Base-by-base conservation (phyloP, 164 flowering plant genomes). In the Magnolia officinalis region DNA sequence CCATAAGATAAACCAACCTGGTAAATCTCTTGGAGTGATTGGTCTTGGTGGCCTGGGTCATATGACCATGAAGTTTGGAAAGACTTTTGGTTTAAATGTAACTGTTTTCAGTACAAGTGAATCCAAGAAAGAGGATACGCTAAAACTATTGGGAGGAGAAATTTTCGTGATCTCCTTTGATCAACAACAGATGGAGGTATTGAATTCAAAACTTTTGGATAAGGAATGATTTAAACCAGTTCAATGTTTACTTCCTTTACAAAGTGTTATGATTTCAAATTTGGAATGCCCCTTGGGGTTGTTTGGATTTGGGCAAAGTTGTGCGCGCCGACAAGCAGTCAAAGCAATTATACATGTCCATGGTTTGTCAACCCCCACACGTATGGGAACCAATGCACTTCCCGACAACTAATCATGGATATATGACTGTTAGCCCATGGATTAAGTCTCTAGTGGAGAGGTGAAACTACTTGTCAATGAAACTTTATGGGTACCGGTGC, bases 1-100 rank as follows among this genome's bases (percentile, higher is more conserved):
- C 80, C 91, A 90, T 71, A 83, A 89, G 71, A 92, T 92, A 92
- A 88, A 92, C 78, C 95, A 90, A 78, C 90, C 94, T 59, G 95
- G 97, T 70, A 92, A 89, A 81, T 87, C 90, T 77, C 87, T 92
- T 0, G 97, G 92, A 49, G 95, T 92, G 74, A 78, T 92, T 73
- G 96, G 96, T 37, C 88, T 90, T 5, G 96, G 96, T 78, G 96
- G 96, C 61, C 90, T 92, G 31, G 96, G 94, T 72, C 96, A 92
- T 83, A 82, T 92, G 89, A 94, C 96, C 31, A 92, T 89, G 73
- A 87, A 89, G 76, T 90, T 90, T 71, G 96, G 96, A 6, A 92
- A 92, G 85, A 92, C 92, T 74, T 92, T 90, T 75, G 92, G 96
- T 72, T 76, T 92, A 65, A 79, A 81, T 6, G 92, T 92, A 13